Evolutionary conservation across 306 rosid species (phyloP), one percentile per base, ranked within the genome.

Genomic region (Corylus avellana): DNA sequence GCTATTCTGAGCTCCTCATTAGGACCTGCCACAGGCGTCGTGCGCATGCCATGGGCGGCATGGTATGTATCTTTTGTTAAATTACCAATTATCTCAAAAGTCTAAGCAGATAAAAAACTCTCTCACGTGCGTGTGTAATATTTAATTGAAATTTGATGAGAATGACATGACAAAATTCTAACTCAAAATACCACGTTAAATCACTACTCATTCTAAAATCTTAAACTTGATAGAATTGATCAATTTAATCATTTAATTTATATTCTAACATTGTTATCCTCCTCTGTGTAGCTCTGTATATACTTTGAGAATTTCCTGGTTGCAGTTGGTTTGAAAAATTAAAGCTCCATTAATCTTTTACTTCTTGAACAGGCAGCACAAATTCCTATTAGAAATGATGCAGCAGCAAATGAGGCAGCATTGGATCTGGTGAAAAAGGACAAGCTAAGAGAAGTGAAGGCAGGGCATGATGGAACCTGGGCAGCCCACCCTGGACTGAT

Each of bases 391-490:
- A 83, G 81, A 57, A 95, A 89, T 59, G 96, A 95, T 59, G 91
- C 91, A 0, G 84, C 42, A n/a, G 97, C 98, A 7, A 91, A 91
- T 57, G 94, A 95, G 80, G 94, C 88, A 75, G 98, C 98, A 25
- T 35, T 92, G 59, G 96, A 90, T 39, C 75, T 90, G 44, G 97
- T 94, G 68, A 92, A 83, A 82, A 94, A 90, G 84, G 97, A 94
- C 92, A 94, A 94, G 75, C 88, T 86, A 10, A 88, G 97, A 78
- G 98, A 95, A 74, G 98, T 86, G 68, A 86, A 84, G 64, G 97
- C 92, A 75, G 98, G 98, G 9, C 98, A 95, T 70, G 98, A 92
- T 76, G 98, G 98, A 64, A 94, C 97, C 4, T 95, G 98, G 98
- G 98, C 98, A 70, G 98, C 98, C 25, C 98, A 92, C 85, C 98